Evolutionary conservation across 208 protist genomes (phyloP).

Genomic region (Trypanosoma mega): DNA sequence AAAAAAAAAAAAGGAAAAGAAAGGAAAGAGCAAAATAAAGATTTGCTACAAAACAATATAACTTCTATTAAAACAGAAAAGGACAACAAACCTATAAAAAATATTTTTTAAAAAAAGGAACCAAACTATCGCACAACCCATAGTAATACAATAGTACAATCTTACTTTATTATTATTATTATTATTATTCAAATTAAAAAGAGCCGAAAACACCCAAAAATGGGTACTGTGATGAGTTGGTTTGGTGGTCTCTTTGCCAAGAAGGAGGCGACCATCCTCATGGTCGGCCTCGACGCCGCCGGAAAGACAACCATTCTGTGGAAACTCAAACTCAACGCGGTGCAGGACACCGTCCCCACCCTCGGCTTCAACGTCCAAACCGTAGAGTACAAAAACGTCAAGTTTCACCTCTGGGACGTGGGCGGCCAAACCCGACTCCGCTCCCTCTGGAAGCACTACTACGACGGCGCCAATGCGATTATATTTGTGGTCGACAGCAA

Average conservation of each 20-base stretch:
- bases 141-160: too few species aligned
- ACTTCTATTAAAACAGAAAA: constrained; percentile 7
- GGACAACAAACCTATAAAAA: constrained; percentile 5
- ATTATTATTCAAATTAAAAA: too few species aligned
- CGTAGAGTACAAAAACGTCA: constrained; percentile 98
- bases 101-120: background rate
- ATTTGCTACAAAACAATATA: background rate
- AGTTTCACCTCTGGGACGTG: constrained; percentile 98
- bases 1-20: constrained; percentile 28
- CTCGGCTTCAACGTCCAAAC: constrained; percentile 98
- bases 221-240: constrained; percentile 68
- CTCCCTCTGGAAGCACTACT: constrained; percentile 96
- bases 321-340: constrained; percentile 96
- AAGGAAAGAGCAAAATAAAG: background rate
- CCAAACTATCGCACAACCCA: too few species aligned
- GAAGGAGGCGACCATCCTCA: constrained; percentile 93
- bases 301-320: constrained; percentile 98
- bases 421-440: constrained; percentile 96
- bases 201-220: constrained; percentile 20
- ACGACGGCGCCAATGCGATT: constrained; percentile 92
- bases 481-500: constrained; percentile 95
- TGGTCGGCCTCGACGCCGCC: constrained; percentile 95
- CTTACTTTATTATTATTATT: too few species aligned
- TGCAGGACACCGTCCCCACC: constrained; percentile 97
- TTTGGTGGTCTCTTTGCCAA: constrained; percentile 80